These are phyloP conservation scores for Russula vinacea DNA, from an alignment of 768 basidiomycete genomes.

Conservation along the genomic window DNA sequence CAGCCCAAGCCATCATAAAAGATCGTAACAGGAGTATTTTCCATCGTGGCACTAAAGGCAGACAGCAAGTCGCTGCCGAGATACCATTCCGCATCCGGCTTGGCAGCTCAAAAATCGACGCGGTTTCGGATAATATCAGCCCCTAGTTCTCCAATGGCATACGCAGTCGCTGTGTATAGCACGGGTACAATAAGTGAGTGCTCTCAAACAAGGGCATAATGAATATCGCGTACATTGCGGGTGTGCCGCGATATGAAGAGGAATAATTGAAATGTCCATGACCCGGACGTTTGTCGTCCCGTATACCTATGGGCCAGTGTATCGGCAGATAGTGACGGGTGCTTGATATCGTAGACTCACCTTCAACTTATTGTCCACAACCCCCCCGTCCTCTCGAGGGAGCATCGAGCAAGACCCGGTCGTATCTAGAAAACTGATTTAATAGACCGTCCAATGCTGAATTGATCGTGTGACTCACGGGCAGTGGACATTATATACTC, in stretches of 20 bases:
- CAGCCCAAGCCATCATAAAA: no score
- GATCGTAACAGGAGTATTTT: not conserved
- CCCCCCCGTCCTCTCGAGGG: conserved; percentile 25
- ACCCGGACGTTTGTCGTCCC: conserved; percentile 36
- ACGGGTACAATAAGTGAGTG: not conserved
- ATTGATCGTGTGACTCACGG: conserved; percentile 8
- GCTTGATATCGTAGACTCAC: not conserved
- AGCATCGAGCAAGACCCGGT: conserved; percentile 27
- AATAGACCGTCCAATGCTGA: no score
- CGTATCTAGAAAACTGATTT: conserved; percentile 14
- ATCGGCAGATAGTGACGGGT: not conserved
- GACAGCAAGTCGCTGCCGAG: not conserved
- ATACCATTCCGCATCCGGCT: not conserved
- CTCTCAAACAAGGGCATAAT: not conserved
- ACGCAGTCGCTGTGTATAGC: conserved; percentile 19
- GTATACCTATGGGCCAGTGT: conserved; percentile 29
- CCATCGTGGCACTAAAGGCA: not conserved
- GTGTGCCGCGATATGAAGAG: conserved; percentile 34
- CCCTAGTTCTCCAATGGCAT: conserved; percentile 28
- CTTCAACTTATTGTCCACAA: conserved; percentile 28
- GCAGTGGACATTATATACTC: not conserved
- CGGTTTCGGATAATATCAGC: conserved; percentile 25
- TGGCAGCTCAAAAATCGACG: conserved; percentile 14
- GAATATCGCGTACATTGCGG: conserved; percentile 21
- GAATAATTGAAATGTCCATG: conserved; percentile 35